Percentiles rank a stretch among this genome's conserved stretches.
Conservation (phyloP, 441 rosid species). For the Bocquillonia castaneifolia region DNA sequence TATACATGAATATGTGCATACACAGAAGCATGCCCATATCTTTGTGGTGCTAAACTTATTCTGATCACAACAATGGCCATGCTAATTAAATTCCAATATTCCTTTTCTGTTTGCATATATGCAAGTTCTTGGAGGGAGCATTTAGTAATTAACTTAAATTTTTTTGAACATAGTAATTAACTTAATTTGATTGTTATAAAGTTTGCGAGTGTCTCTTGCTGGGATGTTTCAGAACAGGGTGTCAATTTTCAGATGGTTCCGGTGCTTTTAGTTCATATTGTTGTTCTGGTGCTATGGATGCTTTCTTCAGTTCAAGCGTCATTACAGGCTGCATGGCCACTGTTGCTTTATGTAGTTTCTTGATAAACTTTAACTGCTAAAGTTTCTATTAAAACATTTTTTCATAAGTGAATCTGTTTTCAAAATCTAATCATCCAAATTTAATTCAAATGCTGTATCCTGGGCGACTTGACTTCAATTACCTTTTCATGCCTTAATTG, state of each 20-base stretch:
- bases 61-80: not conserved
- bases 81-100: not conserved
- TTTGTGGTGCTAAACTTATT: not conserved
- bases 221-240: not conserved
- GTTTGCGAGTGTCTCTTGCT: not conserved
- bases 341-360: not conserved
- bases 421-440: not conserved
- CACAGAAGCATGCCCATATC: not conserved
- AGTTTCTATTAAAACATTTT: too few species aligned
- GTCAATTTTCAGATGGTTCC: not conserved
- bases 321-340: not conserved
- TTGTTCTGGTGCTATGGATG: not conserved
- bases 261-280: not conserved
- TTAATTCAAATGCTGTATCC: not conserved
- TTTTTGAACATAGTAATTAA: too few species aligned
- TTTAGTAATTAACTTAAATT: not conserved
- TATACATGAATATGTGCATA: not conserved
- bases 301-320: not conserved
- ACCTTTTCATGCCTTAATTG: not conserved
- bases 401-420: not conserved
- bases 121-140: too few species aligned
- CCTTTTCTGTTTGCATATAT: not conserved
- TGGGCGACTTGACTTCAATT: not conserved
- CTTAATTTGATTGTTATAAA: not conserved
- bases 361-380: not conserved